Percentiles rank a stretch among this genome's conserved stretches.
Conservation (phyloP, 805 yeast species). For the Wickerhamomyces silvicola region DNA sequence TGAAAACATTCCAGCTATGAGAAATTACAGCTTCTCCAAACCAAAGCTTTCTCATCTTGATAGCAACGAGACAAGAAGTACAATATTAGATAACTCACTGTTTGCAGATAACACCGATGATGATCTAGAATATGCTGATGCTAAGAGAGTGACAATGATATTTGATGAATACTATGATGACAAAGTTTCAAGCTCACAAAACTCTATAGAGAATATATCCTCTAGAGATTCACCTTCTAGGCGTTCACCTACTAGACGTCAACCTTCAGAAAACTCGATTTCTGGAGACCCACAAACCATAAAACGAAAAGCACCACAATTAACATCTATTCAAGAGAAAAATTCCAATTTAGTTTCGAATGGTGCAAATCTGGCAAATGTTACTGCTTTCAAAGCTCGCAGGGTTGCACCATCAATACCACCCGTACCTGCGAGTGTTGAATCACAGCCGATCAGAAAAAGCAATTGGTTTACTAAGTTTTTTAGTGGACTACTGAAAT, state of each 20-base stretch:
- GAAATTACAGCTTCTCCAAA: constrained; percentile 8
- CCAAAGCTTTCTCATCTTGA: constrained; percentile 9
- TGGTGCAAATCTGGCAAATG: constrained; percentile 13
- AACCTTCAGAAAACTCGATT: too few relatives aligned
- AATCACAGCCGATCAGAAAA: constrained; percentile 4
- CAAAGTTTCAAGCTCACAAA: not conserved
- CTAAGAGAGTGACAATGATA: constrained; percentile 22
- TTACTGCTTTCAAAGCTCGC: constrained; percentile 6
- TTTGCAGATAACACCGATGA: constrained; percentile 22
- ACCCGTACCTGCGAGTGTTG: constrained; percentile 4
- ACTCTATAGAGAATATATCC: constrained; percentile 1
- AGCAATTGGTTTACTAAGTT: too few relatives aligned
- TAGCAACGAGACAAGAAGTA: constrained; percentile 13
- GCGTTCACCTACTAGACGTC: too few relatives aligned
- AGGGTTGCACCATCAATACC: constrained; percentile 21
- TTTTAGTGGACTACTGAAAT: too few relatives aligned
- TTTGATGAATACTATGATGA: constrained; percentile 17
- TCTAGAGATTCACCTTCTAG: constrained; percentile 4
- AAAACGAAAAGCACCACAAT: too few relatives aligned
- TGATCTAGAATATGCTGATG: constrained; percentile 15
- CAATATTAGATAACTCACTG: constrained; percentile 17
- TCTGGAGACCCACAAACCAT: too few relatives aligned
- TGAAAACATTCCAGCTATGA: constrained; percentile 7
- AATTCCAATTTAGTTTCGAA: constrained; percentile 10
- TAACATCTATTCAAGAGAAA: constrained; percentile 18